These are phyloP conservation scores for Penicillium sp. DNA, from an alignment of 2,329 filamentous ascomycete genomes.

Conservation along the genomic window DNA sequence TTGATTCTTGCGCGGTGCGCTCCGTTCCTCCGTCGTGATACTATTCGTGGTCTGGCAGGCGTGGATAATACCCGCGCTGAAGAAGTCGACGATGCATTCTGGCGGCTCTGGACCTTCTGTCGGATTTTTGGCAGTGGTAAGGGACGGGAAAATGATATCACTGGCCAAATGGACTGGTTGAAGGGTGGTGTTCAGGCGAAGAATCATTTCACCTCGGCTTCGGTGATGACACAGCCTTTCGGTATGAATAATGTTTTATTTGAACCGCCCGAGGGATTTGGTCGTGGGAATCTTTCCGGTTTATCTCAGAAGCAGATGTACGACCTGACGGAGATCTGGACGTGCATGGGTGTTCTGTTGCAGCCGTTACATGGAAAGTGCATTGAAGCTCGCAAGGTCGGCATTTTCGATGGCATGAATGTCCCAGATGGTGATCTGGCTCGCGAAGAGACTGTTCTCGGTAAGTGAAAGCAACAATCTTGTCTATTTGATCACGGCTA, in stretches of 20 bases:
- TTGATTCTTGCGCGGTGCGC: constrained; percentile 58
- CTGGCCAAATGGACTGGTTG: constrained; percentile 63
- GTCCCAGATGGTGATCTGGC: constrained; percentile 43
- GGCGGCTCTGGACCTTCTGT: constrained; percentile 67
- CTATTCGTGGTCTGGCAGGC: constrained; percentile 54
- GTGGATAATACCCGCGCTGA: constrained; percentile 47
- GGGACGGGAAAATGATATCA: constrained; percentile 58
- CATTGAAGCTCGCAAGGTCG: constrained; percentile 54
- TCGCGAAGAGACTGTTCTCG: constrained; percentile 54
- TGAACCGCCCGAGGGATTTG: constrained; percentile 59
- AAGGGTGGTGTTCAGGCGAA: constrained; percentile 56
- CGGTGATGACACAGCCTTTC: constrained; percentile 51
- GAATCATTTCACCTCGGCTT: constrained; percentile 40
- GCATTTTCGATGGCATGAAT: constrained; percentile 58
- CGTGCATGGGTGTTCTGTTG: constrained; percentile 57
- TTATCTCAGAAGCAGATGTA: constrained; percentile 58
- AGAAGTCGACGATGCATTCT: constrained; percentile 62
- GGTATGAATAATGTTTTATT: constrained; percentile 56
- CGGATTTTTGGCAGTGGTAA: constrained; percentile 61
- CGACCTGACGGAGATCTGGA: constrained; percentile 66
- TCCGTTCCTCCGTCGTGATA: constrained; percentile 58
- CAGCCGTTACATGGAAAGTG: constrained; percentile 57
- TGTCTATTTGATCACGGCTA: neutral
- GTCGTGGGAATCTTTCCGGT: constrained; percentile 55
- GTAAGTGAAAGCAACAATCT: constrained; percentile 34